Conservation (phyloP, 345 rosid species). For the Citrus reticulata region DNA sequence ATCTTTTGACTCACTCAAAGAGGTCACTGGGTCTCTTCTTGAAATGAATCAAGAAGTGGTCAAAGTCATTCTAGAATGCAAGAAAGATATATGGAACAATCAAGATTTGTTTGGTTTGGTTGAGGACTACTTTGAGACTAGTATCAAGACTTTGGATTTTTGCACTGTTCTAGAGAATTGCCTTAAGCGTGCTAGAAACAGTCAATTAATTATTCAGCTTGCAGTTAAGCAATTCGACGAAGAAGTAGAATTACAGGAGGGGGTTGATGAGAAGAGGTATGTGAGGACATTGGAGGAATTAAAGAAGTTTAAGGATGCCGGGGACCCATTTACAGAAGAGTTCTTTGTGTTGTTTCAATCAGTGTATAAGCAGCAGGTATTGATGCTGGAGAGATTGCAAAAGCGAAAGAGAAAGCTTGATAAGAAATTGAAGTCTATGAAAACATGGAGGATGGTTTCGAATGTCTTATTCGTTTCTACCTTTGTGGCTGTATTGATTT, state of each 20-base stretch:
- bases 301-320: conserved; percentile 54
- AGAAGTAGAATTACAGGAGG: conserved; percentile 34
- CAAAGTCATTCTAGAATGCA: conserved; percentile 58
- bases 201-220: conserved; percentile 61
- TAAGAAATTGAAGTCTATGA: conserved; percentile 53
- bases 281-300: conserved; percentile 65
- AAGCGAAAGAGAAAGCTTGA: conserved; percentile 53
- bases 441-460: conserved; percentile 73
- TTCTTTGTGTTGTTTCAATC: conserved; percentile 50
- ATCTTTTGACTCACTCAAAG: conserved; percentile 74
- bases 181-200: conserved; percentile 58
- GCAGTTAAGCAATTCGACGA: conserved; percentile 62
- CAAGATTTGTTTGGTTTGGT: conserved; percentile 59
- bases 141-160: conserved; percentile 64
- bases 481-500: conserved; percentile 65
- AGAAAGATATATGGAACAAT: conserved; percentile 75
- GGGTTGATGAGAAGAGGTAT: conserved; percentile 37
- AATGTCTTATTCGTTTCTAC: conserved; percentile 69
- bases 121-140: conserved; percentile 62
- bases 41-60: conserved; percentile 87
- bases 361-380: conserved; percentile 47
- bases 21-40: conserved; percentile 61
- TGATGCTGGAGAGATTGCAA: conserved; percentile 49
- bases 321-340: conserved; percentile 67
- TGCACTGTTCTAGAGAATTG: conserved; percentile 69